A percentile compares a stretch with the other conserved stretches of the same genome.
phyloP scores from a whole-genome alignment of 2,329 filamentous ascomycete genomes.

The Colletotrichum magnum region DNA sequence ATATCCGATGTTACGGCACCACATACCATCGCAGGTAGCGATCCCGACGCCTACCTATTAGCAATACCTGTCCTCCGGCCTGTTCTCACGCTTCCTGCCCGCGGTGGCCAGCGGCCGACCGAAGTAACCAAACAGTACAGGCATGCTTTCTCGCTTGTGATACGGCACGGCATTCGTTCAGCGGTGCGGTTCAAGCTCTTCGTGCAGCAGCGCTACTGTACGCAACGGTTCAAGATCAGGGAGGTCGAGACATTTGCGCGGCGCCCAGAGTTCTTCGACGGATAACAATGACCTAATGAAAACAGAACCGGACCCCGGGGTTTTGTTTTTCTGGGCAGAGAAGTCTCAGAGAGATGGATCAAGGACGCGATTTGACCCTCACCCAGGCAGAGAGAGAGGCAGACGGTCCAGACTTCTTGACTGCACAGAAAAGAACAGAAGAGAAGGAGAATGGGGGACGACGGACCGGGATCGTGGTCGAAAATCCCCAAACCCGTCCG shows the following conservation, averaged over 20 bases:
- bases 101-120: no score
- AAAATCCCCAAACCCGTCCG: constrained; percentile 20
- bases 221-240: neutral
- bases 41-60: constrained; percentile 18
- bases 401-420: neutral
- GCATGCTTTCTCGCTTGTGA: neutral
- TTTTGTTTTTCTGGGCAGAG: neutral
- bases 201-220: constrained; percentile 29
- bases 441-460: constrained; percentile 8
- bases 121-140: no score
- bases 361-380: neutral
- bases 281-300: constrained; percentile 15
- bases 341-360: constrained; percentile 8
- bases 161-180: constrained; percentile 18
- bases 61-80: no score
- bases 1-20: constrained; percentile 37
- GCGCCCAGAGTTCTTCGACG: constrained; percentile 12
- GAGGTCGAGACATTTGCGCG: constrained; percentile 23
- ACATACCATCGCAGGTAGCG: constrained; percentile 35
- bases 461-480: constrained; percentile 13
- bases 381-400: neutral
- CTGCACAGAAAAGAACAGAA: neutral
- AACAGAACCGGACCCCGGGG: neutral
- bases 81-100: no score
- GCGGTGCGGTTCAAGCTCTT: constrained; percentile 18